Evolutionary conservation across 768 basidiomycete genomes (phyloP), one percentile per base, ranked within the genome.

Genomic region (Cystobasidium ongulense): DNA sequence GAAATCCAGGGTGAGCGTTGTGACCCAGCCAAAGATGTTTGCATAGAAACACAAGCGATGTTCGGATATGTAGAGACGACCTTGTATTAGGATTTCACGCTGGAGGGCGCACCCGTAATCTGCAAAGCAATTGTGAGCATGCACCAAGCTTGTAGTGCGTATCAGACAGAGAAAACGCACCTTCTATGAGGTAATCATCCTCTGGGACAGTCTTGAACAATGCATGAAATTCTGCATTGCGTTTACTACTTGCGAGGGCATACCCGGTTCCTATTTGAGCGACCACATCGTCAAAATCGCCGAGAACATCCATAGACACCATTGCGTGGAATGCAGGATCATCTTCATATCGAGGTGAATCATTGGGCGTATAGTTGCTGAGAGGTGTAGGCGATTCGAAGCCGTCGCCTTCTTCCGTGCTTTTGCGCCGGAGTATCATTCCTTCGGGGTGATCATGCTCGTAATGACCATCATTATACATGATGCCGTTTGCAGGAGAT

Each of bases 1-100:
- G 75, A 96, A 92, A 7, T 94, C 89, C 73, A 97, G 87, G 52
- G 88, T 88, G 76, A 94, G 84, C 80, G 95, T 88, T 33, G 95
- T 98, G 62, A 96, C 89, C 96, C 95, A 98, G 52, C 96, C 95
- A 81, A 98, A 95, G 53, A 98, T 97, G 80, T 98, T 98, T 52
- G 96, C 95, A 78, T 99, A 91, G 84, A 98, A 99, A 83, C 92
- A 98, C n/a, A 97, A 86, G 80, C 97, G 94, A 82, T 98, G 97
- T 82, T 99, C 95, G 7, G 96, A 98, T 27, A 98, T 91, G 82
- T 97, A 97, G 72, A 99, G 80, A 13, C 96, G 85, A 3, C 96
- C 96, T 84, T 98, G 96, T 52, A 98, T 89, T 35, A 97, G 84
- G 77, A 98, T 98, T 81, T 98, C 96, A 50, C 93, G 87, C 82